Evolutionary conservation across 2,329 filamentous ascomycete genomes (phyloP), one percentile per base, ranked within the genome.

Genomic region (Epichloe elymi): DNA sequence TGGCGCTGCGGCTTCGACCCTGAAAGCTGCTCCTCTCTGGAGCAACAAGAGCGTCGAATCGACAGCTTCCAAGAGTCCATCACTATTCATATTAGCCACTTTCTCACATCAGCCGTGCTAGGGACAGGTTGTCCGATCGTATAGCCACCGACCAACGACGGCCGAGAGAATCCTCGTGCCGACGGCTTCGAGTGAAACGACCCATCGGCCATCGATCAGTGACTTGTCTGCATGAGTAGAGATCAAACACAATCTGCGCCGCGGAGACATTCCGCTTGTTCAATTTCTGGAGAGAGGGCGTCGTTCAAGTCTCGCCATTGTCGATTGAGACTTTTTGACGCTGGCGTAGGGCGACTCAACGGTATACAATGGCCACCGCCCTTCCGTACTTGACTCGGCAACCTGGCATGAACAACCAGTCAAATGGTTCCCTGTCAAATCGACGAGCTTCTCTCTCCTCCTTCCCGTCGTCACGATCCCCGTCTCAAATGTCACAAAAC

Each of bases 401-500:
- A 43, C 56, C 58, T 46, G 60, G 60, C 62, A 65, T 69, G 59
- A 69, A 59, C 49, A 61, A 60, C 30, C 62, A 57, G 53, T 55
- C 61, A 54, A 67, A 66, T 61, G 61, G 57, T 55, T 64, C 62
- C 36, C 50, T 60, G 48, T 54, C 60, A 42, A 61, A 61, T 41
- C 63, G 63, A 58, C 68, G 74, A 60, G 74, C 76, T 41, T 85
- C 82, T n/a, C 68, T 85, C 46, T 78, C 80, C 26, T 84, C 81
- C 41, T 80, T 83, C 60, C 77, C 80, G 53, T 74, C 76, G 11
- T 78, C 79, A 48, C 72, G 77, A 52, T 76, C 77, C 45, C 70
- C 73, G 48, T 81, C 78, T 51, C 72, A 78, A 60, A 76, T 80
- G 71, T 80, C 78, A 51, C 71, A 71, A 58, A 64, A 62, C 60